Percentiles rank a stretch among this genome's conserved stretches.
Conservation (phyloP, 192 early-diverging fungal species). For the Kappamyces sp. region DNA sequence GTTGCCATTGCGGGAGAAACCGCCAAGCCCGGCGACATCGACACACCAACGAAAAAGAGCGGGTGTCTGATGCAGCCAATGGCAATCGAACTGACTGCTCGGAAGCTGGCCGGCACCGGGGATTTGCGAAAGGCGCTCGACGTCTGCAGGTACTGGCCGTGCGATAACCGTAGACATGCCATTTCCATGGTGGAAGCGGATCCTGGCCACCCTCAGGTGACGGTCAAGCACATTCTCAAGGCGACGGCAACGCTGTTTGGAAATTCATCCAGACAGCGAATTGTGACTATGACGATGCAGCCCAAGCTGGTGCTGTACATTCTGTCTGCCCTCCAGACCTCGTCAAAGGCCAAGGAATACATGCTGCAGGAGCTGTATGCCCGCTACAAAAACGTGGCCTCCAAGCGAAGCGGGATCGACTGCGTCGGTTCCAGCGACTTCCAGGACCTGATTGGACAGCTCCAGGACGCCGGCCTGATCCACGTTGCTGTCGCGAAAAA, state of each 20-base stretch:
- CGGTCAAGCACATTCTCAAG: slow-evolving; percentile 70
- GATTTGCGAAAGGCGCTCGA: slow-evolving; percentile 40
- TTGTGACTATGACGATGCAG: slow-evolving; percentile 70
- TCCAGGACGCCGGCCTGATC: too few relatives aligned
- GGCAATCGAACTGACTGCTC: slow-evolving; percentile 87
- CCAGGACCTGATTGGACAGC: too few relatives aligned
- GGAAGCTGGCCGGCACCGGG: slow-evolving; percentile 85
- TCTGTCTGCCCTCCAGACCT: slow-evolving; percentile 17
- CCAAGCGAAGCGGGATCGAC: too few relatives aligned
- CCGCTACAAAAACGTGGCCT: too few relatives aligned
- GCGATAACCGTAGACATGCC: slow-evolving; percentile 53
- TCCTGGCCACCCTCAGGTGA: slow-evolving; percentile 61
- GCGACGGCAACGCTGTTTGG: slow-evolving; percentile 62
- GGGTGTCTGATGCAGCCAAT: slow-evolving; percentile 67
- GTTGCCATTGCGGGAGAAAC: too few relatives aligned
- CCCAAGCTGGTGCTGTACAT: slow-evolving; percentile 71
- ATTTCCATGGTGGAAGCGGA: slow-evolving; percentile 78
- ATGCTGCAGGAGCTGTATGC: too few relatives aligned
- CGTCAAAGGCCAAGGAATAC: too few relatives aligned
- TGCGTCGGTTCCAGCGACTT: too few relatives aligned
- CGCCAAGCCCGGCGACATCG: too few relatives aligned
- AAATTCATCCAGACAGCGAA: slow-evolving; percentile 48
- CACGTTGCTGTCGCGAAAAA: too few relatives aligned
- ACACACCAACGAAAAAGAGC: too few relatives aligned
- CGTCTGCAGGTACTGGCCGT: slow-evolving; percentile 26